Conservation (phyloP, 2,329 filamentous ascomycete species). For the Coniochaeta ligniaria region DNA sequence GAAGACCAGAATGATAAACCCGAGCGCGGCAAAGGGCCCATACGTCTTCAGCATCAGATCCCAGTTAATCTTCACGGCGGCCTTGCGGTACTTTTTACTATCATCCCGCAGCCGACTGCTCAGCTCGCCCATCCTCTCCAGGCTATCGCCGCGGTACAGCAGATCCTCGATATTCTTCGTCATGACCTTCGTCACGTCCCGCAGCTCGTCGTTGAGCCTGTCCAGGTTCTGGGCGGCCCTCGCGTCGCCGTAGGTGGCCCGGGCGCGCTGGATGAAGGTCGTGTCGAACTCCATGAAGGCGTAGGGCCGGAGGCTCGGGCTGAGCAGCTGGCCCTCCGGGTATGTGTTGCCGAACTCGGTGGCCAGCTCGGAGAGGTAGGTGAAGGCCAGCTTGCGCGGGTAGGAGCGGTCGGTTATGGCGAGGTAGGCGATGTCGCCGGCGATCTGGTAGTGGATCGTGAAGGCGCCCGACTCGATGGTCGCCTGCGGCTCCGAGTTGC, state of each 20-base stretch:
- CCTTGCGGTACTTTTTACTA: constrained; percentile 86
- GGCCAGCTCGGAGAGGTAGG: constrained; percentile 88
- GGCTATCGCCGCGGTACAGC: constrained; percentile 84
- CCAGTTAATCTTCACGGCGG: constrained; percentile 96
- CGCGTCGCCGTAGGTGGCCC: constrained; percentile 88
- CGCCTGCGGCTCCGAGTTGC: constrained; percentile 84
- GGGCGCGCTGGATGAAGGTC: constrained; percentile 88
- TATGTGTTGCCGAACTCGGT: constrained; percentile 89
- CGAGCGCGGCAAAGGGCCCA: constrained; percentile 78
- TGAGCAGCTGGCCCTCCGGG: constrained; percentile 63
- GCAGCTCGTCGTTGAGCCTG: constrained; percentile 92
- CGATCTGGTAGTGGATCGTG: constrained; percentile 82
- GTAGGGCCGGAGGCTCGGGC: constrained; percentile 75
- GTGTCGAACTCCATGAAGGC: constrained; percentile 98
- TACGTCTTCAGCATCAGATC: constrained; percentile 95
- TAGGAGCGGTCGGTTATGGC: constrained; percentile 91
- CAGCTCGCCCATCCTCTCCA: constrained; percentile 97
- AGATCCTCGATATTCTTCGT: constrained; percentile 99
- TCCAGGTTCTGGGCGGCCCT: constrained; percentile 88
- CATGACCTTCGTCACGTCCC: constrained; percentile 98
- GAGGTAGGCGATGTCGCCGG: constrained; percentile 78
- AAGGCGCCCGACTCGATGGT: constrained; percentile 80
- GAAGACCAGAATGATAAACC: constrained; percentile 76
- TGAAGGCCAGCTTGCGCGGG: constrained; percentile 96
- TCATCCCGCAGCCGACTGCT: constrained; percentile 83